Percentiles rank a stretch among this genome's conserved stretches.
phyloP scores from a whole-genome alignment of 257 asterid genomes.

The Fraxinus pennsylvanica region DNA sequence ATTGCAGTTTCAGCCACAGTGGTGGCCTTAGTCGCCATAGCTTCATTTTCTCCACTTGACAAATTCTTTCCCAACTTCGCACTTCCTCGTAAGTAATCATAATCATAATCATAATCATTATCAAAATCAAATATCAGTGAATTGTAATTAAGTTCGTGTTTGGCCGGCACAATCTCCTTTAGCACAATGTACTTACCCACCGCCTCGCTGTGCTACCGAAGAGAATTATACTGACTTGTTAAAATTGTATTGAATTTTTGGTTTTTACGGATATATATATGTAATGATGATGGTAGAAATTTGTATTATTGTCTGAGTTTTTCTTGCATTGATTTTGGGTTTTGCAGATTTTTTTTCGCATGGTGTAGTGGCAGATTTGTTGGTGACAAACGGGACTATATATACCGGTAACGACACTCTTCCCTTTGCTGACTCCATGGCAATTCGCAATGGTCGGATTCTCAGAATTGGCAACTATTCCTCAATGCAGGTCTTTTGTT shows the following conservation, averaged over 20 bases:
- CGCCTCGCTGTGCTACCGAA: neutral
- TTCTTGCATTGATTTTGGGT: neutral
- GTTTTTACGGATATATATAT: neutral
- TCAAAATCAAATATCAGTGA: neutral
- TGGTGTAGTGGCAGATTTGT: constrained; percentile 58
- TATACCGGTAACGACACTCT: constrained; percentile 69
- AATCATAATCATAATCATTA: neutral
- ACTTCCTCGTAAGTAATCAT: constrained; percentile 19
- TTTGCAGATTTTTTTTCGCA: constrained; percentile 33
- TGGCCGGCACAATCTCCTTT: neutral
- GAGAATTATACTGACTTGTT: neutral
- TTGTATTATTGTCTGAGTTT: neutral
- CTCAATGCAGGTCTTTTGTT: constrained; percentile 45
- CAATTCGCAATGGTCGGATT: constrained; percentile 63
- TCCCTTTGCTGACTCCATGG: constrained; percentile 79
- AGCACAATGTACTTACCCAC: neutral
- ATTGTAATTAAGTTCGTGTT: neutral
- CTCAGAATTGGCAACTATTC: constrained; percentile 58
- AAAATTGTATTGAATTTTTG: neutral
- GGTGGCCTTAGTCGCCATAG: constrained; percentile 43
- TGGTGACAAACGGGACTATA: constrained; percentile 70
- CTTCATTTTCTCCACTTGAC: constrained; percentile 24
- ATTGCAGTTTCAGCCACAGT: constrained; percentile 39
- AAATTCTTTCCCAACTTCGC: constrained; percentile 10
- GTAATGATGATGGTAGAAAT: neutral